Conservation (phyloP, 495 filamentous ascomycete species). For the Penicillium pancosmium region DNA sequence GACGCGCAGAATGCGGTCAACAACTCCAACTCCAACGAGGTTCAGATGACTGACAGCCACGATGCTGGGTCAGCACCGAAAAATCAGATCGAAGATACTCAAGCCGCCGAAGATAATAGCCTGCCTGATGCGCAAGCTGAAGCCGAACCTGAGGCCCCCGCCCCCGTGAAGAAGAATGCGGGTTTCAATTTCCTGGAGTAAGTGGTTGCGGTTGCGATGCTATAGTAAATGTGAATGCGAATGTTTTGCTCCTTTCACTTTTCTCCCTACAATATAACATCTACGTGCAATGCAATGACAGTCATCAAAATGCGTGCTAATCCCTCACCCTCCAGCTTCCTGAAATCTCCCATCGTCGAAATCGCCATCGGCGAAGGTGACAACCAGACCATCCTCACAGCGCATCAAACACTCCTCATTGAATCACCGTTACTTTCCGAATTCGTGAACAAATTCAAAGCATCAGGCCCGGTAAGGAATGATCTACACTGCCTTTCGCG, state of each 20-base stretch:
- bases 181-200: slow-evolving; percentile 41
- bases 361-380: slow-evolving; percentile 70
- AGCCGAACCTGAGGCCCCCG: slow-evolving; percentile 23
- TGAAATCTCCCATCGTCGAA: slow-evolving; percentile 79
- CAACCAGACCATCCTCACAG: slow-evolving; percentile 63
- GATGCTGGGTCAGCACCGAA: not conserved
- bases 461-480: slow-evolving; percentile 33
- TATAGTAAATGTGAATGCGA: no score
- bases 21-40: slow-evolving; percentile 20
- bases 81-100: not conserved
- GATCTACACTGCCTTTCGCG: not conserved
- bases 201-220: slow-evolving; percentile 4
- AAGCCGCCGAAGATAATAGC: slow-evolving; percentile 21
- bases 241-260: not conserved
- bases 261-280: not conserved
- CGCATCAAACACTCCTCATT: slow-evolving; percentile 76
- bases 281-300: no score
- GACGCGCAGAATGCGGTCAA: slow-evolving; percentile 3
- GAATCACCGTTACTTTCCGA: slow-evolving; percentile 76
- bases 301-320: not conserved
- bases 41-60: slow-evolving; percentile 24
- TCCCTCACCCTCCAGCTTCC: slow-evolving; percentile 31
- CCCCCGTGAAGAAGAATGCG: slow-evolving; percentile 27
- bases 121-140: slow-evolving; percentile 28
- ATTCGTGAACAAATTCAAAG: slow-evolving; percentile 57